phyloP scores from a whole-genome alignment of 2,329 filamentous ascomycete species.

The Diaporthe sp. region DNA sequence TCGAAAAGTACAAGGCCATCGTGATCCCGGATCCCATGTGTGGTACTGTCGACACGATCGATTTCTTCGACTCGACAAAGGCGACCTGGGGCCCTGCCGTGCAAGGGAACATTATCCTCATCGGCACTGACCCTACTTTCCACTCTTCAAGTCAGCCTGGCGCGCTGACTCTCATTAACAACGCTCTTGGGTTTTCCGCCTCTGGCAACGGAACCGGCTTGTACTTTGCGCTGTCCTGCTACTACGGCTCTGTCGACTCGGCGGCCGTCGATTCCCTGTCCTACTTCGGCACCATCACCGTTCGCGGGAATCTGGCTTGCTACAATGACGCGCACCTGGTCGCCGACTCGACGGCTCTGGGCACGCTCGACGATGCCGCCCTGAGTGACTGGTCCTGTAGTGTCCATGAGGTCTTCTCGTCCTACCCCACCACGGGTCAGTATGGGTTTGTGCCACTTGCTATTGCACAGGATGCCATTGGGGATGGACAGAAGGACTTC shows the following conservation, averaged over 20 bases:
- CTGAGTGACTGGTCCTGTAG: conserved; percentile 58
- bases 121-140: conserved; percentile 55
- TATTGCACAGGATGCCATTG: conserved; percentile 54
- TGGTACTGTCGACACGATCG: conserved; percentile 47
- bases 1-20: conserved; percentile 60
- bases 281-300: conserved; percentile 55
- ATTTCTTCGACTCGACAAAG: conserved; percentile 56
- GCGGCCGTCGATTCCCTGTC: conserved; percentile 46
- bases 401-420: conserved; percentile 57
- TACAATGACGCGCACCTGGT: conserved; percentile 58
- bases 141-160: conserved; percentile 50
- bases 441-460: conserved; percentile 56
- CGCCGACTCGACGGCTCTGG: conserved; percentile 51
- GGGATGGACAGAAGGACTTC: conserved; percentile 51
- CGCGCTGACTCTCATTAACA: conserved; percentile 54
- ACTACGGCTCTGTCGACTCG: conserved; percentile 49
- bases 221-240: conserved; percentile 59
- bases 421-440: conserved; percentile 52
- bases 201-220: conserved; percentile 52
- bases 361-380: conserved; percentile 51
- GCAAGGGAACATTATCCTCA: conserved; percentile 56
- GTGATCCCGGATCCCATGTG: conserved; percentile 57
- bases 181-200: conserved; percentile 54
- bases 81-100: conserved; percentile 56
- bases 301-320: conserved; percentile 55